phyloP scores from a whole-genome alignment of 371 early-diverging fungal species.

The Lichtheimia ramosa region DNA sequence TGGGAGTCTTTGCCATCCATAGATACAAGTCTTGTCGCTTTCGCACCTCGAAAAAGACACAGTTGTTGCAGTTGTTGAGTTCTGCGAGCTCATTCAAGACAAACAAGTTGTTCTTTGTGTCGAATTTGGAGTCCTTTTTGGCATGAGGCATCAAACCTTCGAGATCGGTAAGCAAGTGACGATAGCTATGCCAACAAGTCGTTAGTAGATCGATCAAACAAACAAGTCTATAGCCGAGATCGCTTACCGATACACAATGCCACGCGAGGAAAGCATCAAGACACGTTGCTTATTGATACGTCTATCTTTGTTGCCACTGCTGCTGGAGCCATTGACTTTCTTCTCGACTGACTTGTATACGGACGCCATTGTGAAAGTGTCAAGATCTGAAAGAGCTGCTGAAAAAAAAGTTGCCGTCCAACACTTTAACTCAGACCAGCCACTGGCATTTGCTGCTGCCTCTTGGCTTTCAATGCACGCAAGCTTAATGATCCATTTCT shows the following conservation, averaged over 20 bases:
- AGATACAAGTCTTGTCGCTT: slow-evolving; percentile 92
- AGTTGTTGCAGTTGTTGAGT: slow-evolving; percentile 96
- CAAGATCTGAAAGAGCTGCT: too few relatives aligned
- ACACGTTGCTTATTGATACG: slow-evolving; percentile 87
- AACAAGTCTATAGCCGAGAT: not conserved
- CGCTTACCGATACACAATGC: slow-evolving; percentile 79
- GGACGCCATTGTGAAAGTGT: slow-evolving; percentile 32
- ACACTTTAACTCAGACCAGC: too few relatives aligned
- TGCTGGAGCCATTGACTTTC: slow-evolving; percentile 23
- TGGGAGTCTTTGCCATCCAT: slow-evolving; percentile 95
- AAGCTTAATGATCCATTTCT: too few relatives aligned
- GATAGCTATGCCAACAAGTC: slow-evolving; percentile 56
- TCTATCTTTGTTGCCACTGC: slow-evolving; percentile 33
- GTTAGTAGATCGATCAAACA: slow-evolving; percentile 9
- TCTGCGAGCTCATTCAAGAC: slow-evolving; percentile 94
- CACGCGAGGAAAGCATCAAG: slow-evolving; percentile 86
- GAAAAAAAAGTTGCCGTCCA: too few relatives aligned
- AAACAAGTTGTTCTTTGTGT: slow-evolving; percentile 87
- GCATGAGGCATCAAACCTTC: slow-evolving; percentile 87
- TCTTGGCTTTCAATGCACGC: too few relatives aligned
- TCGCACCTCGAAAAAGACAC: slow-evolving; percentile 92
- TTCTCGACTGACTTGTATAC: slow-evolving; percentile 38
- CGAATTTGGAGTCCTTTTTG: slow-evolving; percentile 93
- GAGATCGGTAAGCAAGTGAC: slow-evolving; percentile 91
- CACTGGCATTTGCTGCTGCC: too few relatives aligned